Evolutionary conservation across 139 green algal species (phyloP).

Genomic region (Diplosphaera chodatii): DNA sequence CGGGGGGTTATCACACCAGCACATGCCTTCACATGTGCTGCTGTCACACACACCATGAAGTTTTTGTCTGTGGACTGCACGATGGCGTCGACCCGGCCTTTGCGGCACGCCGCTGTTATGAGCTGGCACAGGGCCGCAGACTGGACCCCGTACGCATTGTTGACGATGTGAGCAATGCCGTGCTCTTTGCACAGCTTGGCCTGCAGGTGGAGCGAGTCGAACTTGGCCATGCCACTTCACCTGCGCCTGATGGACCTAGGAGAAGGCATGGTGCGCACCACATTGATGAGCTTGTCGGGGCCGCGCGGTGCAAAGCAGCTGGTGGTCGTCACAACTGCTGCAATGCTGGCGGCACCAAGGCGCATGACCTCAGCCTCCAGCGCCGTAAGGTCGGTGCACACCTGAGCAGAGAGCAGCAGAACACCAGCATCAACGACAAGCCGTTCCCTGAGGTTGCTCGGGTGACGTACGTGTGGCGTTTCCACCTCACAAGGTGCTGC

Average conservation of each 20-base stretch:
- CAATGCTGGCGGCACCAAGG: conserved; percentile 42
- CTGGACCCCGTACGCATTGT: conserved; percentile 96
- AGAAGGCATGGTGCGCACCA: conserved; percentile 51
- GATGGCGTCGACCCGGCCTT: conserved; percentile 85
- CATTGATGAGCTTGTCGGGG: conserved; percentile 55
- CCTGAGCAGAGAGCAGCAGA: conserved; percentile 34
- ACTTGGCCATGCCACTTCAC: too few relatives aligned
- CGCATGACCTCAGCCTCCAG: conserved; percentile 33
- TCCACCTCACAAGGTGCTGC: too few relatives aligned
- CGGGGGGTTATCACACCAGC: too few relatives aligned
- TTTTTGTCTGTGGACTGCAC: conserved; percentile 90
- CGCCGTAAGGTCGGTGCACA: conserved; percentile 74
- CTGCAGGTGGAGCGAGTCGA: too few relatives aligned
- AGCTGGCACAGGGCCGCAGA: background rate
- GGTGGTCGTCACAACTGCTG: conserved; percentile 80
- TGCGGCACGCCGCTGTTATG: conserved; percentile 39
- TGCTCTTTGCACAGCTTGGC: conserved; percentile 56
- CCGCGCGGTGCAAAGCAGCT: conserved; percentile 91
- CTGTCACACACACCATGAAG: conserved; percentile 82
- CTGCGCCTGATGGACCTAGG: too few relatives aligned
- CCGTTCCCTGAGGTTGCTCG: too few relatives aligned
- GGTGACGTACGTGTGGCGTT: too few relatives aligned
- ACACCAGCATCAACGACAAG: too few relatives aligned
- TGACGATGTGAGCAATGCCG: conserved; percentile 85
- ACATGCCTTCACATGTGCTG: too few relatives aligned